These are phyloP conservation scores for Bodo saltans DNA, from an alignment of 78 protist species.

Conservation along the genomic window DNA sequence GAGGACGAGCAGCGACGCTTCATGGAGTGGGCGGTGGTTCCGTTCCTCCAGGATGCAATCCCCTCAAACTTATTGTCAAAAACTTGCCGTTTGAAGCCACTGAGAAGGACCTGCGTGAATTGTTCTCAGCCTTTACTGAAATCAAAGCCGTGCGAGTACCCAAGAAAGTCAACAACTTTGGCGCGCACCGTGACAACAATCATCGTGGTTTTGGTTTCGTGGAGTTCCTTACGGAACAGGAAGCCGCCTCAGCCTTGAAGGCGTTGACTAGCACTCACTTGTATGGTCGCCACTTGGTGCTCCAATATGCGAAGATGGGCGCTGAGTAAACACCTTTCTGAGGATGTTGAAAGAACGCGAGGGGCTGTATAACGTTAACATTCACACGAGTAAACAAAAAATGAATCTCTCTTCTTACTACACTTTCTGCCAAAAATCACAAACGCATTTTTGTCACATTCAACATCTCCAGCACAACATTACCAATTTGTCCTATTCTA, in stretches of 20 bases:
- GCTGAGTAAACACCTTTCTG: no score
- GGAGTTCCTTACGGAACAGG: conserved; percentile 82
- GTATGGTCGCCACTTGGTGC: conserved; percentile 82
- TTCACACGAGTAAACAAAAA: no score
- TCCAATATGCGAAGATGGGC: conserved; percentile 65
- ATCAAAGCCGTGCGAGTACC: conserved; percentile 84
- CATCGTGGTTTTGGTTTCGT: conserved; percentile 96
- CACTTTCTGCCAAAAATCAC: no score
- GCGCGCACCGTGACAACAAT: conserved; percentile 55
- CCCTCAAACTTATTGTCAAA: conserved; percentile 69
- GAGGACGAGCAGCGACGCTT: no score
- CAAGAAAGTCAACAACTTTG: background rate
- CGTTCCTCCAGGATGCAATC: conserved; percentile 16
- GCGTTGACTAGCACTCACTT: conserved; percentile 80
- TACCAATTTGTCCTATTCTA: no score
- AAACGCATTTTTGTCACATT: no score
- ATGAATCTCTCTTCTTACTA: no score
- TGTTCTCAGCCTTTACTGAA: conserved; percentile 67
- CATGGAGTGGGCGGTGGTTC: no score
- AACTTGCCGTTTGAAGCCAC: conserved; percentile 95
- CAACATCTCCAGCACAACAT: no score
- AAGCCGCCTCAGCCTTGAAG: conserved; percentile 81
- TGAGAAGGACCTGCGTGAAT: conserved; percentile 70
- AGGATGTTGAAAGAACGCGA: no score
- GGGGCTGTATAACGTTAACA: no score